phyloP scores from a whole-genome alignment of 2,329 filamentous ascomycete genomes.

The Immersiporthe knoxdaviesiana region DNA sequence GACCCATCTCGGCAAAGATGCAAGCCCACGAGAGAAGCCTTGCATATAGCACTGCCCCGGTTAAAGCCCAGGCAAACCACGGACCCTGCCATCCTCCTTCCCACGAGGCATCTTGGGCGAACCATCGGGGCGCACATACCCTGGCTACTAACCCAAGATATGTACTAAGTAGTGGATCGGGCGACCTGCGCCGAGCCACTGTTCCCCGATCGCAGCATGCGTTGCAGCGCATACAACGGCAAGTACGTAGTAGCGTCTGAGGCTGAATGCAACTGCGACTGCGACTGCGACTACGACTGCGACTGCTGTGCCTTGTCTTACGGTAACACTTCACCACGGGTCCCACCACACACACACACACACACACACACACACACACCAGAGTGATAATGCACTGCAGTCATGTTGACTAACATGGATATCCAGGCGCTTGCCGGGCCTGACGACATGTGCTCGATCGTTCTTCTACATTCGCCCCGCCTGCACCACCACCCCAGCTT shows the following conservation, averaged over 20 bases:
- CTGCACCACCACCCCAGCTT: neutral
- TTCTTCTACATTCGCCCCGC: neutral
- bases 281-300: no score
- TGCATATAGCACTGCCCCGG: neutral
- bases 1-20: neutral
- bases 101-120: constrained; percentile 18
- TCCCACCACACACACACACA: no score
- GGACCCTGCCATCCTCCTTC: constrained; percentile 10
- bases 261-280: neutral
- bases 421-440: neutral
- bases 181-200: neutral
- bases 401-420: neutral
- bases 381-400: neutral
- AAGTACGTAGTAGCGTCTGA: neutral
- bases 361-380: no score
- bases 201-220: neutral
- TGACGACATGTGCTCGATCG: neutral
- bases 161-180: neutral
- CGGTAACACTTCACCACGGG: neutral
- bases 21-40: neutral
- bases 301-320: neutral
- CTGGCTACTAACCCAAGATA: no score
- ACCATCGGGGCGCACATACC: neutral
- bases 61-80: constrained; percentile 20
- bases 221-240: neutral